Evolutionary conservation across 1,284 basidiomycete species (phyloP).

Genomic region (Fistulinella cinereoalba): DNA sequence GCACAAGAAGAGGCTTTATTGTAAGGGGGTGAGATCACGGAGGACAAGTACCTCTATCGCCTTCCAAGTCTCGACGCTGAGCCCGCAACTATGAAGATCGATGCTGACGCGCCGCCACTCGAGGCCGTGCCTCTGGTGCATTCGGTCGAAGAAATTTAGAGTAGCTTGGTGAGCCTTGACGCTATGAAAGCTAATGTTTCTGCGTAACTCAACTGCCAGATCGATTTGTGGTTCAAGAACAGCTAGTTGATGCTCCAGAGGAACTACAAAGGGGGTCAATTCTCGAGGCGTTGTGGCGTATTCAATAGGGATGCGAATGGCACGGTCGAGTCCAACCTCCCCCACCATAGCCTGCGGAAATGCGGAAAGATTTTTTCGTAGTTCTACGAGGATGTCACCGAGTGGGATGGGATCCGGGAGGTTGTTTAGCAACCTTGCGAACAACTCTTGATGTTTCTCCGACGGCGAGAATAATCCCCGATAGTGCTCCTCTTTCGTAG

Average conservation of each 20-base stretch:
- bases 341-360: slow-evolving; percentile 75
- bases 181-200: slow-evolving; percentile 77
- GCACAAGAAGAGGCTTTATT: slow-evolving; percentile 8
- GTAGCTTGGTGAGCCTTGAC: slow-evolving; percentile 71
- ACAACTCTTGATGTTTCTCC: slow-evolving; percentile 37
- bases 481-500: slow-evolving; percentile 67
- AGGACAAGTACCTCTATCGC: slow-evolving; percentile 55
- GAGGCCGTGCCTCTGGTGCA: slow-evolving; percentile 49
- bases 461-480: slow-evolving; percentile 49
- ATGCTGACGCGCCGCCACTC: slow-evolving; percentile 62
- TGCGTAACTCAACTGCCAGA: slow-evolving; percentile 66
- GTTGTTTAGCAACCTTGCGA: slow-evolving; percentile 49
- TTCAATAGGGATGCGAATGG: slow-evolving; percentile 64
- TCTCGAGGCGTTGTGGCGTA: slow-evolving; percentile 43
- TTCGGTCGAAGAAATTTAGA: slow-evolving; percentile 53
- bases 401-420: slow-evolving; percentile 66
- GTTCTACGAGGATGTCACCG: slow-evolving; percentile 45
- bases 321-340: slow-evolving; percentile 79
- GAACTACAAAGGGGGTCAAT: slow-evolving; percentile 67
- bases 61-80: slow-evolving; percentile 66
- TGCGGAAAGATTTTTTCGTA: slow-evolving; percentile 53
- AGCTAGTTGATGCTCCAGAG: slow-evolving; percentile 68
- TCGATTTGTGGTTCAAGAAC: slow-evolving; percentile 75
- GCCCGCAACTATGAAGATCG: slow-evolving; percentile 76
- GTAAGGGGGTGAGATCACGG: neutral